Percentiles rank a stretch among this genome's conserved stretches.
Conservation (phyloP, 768 basidiomycete species). For the Pisolithus orientalis region DNA sequence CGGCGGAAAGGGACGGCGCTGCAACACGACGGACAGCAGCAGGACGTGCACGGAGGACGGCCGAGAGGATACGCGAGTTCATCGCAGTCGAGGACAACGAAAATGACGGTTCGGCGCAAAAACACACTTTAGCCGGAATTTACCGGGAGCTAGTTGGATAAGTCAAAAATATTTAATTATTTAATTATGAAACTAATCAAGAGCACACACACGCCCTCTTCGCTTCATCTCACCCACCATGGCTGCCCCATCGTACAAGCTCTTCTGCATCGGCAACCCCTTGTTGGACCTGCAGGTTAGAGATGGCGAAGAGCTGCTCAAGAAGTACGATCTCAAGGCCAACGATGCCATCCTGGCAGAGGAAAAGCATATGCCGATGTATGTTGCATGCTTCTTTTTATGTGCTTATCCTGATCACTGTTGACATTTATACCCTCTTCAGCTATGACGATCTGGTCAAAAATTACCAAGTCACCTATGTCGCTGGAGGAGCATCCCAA, state of each 20-base stretch:
- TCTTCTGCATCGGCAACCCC: slow-evolving; percentile 95
- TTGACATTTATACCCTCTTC: slow-evolving; percentile 1
- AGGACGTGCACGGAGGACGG: slow-evolving; percentile 44
- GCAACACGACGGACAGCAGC: slow-evolving; percentile 33
- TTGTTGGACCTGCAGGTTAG: slow-evolving; percentile 93
- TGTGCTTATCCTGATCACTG: neutral
- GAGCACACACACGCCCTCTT: no score
- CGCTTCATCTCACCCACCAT: slow-evolving; percentile 18
- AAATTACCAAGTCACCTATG: slow-evolving; percentile 75
- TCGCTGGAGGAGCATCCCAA: slow-evolving; percentile 95
- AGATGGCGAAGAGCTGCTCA: slow-evolving; percentile 74
- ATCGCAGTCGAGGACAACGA: neutral
- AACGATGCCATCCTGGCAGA: slow-evolving; percentile 96
- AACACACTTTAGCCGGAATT: neutral
- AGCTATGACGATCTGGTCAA: slow-evolving; percentile 88
- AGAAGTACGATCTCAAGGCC: slow-evolving; percentile 86
- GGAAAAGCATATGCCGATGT: slow-evolving; percentile 86
- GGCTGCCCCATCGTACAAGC: slow-evolving; percentile 45
- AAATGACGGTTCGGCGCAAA: neutral
- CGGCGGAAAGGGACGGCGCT: slow-evolving; percentile 37
- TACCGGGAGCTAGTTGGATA: neutral
- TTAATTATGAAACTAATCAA: neutral
- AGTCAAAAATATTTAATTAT: neutral
- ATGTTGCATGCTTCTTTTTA: slow-evolving; percentile 18
- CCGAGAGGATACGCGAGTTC: neutral